A percentile compares a stretch with the other conserved stretches of the same genome.
phyloP scores from a whole-genome alignment of 192 early-diverging fungal genomes.

The Coemansia sp. region DNA sequence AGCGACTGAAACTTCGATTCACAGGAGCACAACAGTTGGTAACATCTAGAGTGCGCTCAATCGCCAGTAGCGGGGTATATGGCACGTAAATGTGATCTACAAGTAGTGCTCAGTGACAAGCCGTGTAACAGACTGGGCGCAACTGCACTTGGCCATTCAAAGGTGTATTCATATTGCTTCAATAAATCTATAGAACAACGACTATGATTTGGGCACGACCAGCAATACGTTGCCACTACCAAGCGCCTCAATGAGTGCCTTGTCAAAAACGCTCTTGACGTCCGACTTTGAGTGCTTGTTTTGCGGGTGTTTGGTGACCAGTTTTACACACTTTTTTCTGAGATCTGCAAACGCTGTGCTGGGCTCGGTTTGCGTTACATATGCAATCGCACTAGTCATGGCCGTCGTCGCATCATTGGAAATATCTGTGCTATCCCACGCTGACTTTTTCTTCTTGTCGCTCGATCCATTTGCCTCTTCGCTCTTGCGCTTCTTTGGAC shows the following conservation, averaged over 20 bases:
- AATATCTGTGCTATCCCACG: conserved; percentile 26
- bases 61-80: not conserved
- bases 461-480: conserved; percentile 7
- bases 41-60: not conserved
- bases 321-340: conserved; percentile 33
- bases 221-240: conserved; percentile 15
- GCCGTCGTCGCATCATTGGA: conserved; percentile 18
- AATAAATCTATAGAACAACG: not conserved
- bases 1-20: too few relatives aligned
- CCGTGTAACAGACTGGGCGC: too few relatives aligned
- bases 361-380: conserved; percentile 4
- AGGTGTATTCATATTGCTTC: not conserved
- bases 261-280: conserved; percentile 32
- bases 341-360: conserved; percentile 14
- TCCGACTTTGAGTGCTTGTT: conserved; percentile 21
- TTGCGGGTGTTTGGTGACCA: conserved; percentile 31
- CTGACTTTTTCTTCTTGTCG: conserved; percentile 15
- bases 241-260: conserved; percentile 34
- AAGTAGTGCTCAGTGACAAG: too few relatives aligned
- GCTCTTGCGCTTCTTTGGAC: conserved; percentile 24
- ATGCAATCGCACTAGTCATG: conserved; percentile 24
- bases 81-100: not conserved
- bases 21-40: not conserved
- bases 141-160: too few relatives aligned
- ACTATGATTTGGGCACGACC: not conserved